These are phyloP conservation scores for Plasmodium vinckei DNA, from an alignment of 169 alveolate genomes.

Conservation along the genomic window DNA sequence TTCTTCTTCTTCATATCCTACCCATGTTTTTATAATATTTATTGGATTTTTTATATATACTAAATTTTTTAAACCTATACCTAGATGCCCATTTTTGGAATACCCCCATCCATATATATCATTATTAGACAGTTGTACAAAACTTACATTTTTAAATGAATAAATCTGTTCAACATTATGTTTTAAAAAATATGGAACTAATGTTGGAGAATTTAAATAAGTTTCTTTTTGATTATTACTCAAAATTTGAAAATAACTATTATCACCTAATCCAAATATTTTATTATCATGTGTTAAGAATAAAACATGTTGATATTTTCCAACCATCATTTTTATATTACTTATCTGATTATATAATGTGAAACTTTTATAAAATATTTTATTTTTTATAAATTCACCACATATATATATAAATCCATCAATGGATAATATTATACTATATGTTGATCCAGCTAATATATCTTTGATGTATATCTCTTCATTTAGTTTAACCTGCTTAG, in stretches of 20 bases:
- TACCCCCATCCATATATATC: slow-evolving; percentile 84
- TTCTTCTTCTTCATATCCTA: slow-evolving; percentile 28
- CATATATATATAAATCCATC: slow-evolving; percentile 83
- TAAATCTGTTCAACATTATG: slow-evolving; percentile 34
- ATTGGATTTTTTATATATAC: slow-evolving; percentile 78
- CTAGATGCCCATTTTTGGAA: slow-evolving; percentile 79
- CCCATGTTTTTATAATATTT: slow-evolving; percentile 68
- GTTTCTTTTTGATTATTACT: slow-evolving; percentile 24
- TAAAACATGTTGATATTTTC: slow-evolving; percentile 23
- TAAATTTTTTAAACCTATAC: slow-evolving; percentile 78
- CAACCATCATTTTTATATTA: slow-evolving; percentile 60
- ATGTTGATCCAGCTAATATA: slow-evolving; percentile 81
- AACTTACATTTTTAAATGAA: slow-evolving; percentile 15
- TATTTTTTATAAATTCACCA: slow-evolving; percentile 78
- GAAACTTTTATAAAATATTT: slow-evolving; percentile 16
- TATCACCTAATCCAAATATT: slow-evolving; percentile 69
- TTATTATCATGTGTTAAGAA: slow-evolving; percentile 48
- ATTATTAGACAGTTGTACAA: slow-evolving; percentile 43
- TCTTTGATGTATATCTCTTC: slow-evolving; percentile 75
- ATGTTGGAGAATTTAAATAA: slow-evolving; percentile 48
- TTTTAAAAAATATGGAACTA: slow-evolving; percentile 73
- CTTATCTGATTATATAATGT: slow-evolving; percentile 70
- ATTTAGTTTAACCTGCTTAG: slow-evolving; percentile 61
- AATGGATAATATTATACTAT: slow-evolving; percentile 78
- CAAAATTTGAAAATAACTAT: slow-evolving; percentile 72